Conservation (phyloP, 2,329 filamentous ascomycete genomes). For the Colletotrichum spinosum region DNA sequence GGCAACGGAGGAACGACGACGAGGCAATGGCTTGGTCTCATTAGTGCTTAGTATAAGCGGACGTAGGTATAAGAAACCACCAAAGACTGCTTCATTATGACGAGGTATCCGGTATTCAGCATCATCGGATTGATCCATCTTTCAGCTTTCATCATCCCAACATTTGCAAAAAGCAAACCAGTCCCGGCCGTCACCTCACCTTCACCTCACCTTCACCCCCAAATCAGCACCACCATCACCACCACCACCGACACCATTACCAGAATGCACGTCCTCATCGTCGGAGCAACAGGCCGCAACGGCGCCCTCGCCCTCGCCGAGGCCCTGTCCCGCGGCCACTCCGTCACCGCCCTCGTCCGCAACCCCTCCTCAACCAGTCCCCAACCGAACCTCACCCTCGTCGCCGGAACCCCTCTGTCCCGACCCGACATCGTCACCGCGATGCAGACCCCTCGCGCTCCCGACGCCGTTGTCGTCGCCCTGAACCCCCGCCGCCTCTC, state of each 20-base stretch:
- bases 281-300: conserved; percentile 60
- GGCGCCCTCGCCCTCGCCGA: conserved; percentile 55
- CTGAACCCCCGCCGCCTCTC: conserved; percentile 58
- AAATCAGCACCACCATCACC: neutral
- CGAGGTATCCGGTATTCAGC: neutral
- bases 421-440: conserved; percentile 50
- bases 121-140: neutral
- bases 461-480: conserved; percentile 58
- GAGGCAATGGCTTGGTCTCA: too few species aligned
- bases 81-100: too few species aligned
- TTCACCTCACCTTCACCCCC: too few species aligned
- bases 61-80: too few species aligned
- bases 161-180: too few species aligned
- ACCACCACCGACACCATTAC: neutral
- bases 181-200: neutral
- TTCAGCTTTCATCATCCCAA: neutral
- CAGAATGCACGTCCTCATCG: conserved; percentile 57
- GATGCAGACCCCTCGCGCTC: conserved; percentile 42
- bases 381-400: conserved; percentile 49
- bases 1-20: too few species aligned
- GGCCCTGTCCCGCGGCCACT: conserved; percentile 53
- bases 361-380: conserved; percentile 47
- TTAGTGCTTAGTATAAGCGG: too few species aligned
- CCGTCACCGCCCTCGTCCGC: conserved; percentile 59
- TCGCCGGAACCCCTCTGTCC: conserved; percentile 52